Percentiles rank a stretch among this genome's conserved stretches.
These are phyloP conservation scores for Fusarium sulawesiense DNA, from an alignment of 2,329 filamentous ascomycete genomes.

Conservation along the genomic window DNA sequence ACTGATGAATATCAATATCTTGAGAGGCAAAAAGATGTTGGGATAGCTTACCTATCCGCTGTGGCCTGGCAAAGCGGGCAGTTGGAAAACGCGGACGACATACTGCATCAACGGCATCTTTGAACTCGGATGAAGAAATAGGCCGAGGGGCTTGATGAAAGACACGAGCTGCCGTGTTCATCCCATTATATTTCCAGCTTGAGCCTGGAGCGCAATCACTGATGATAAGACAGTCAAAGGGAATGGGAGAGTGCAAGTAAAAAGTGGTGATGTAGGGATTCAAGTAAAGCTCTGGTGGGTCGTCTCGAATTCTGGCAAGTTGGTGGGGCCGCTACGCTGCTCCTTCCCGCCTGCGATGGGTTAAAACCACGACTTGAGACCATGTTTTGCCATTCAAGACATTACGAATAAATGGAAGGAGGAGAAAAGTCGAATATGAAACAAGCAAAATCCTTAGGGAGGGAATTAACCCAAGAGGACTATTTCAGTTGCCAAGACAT, in stretches of 20 bases:
- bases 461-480: neutral
- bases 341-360: neutral
- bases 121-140: conserved; percentile 53
- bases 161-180: conserved; percentile 50
- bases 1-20: conserved; percentile 55
- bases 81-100: conserved; percentile 63
- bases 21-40: neutral
- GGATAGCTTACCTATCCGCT: conserved; percentile 56
- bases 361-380: neutral
- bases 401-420: neutral
- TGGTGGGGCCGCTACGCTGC: conserved; percentile 15
- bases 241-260: neutral
- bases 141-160: conserved; percentile 55
- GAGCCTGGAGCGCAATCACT: conserved; percentile 32
- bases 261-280: conserved; percentile 31
- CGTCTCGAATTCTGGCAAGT: conserved; percentile 20
- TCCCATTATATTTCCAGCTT: conserved; percentile 48
- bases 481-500: neutral
- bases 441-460: neutral
- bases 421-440: neutral
- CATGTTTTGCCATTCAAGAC: neutral
- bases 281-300: conserved; percentile 31
- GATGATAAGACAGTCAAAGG: neutral
- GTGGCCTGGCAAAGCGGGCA: conserved; percentile 49
- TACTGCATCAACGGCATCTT: conserved; percentile 62